Evolutionary conservation across 768 basidiomycete species (phyloP), one percentile per base, ranked within the genome.

Genomic region (Hirschioporus abietinus): DNA sequence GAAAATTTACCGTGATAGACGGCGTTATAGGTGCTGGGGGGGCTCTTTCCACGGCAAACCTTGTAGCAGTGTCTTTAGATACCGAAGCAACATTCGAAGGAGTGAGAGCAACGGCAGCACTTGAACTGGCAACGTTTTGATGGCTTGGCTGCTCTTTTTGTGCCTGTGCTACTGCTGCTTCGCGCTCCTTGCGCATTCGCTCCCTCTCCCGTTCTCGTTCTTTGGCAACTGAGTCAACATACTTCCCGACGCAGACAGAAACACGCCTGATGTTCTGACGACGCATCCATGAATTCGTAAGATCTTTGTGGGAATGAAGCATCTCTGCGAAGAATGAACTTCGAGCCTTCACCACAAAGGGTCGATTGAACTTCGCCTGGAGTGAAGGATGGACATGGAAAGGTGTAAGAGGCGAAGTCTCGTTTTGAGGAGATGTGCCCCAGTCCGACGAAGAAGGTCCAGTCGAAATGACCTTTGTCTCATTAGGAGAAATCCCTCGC

Each of bases 181-280:
- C 88, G 23, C 88, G 78, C 74, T 90, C 90, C 61, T 83, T 79
- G 70, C 86, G 86, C 61, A 92, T 81, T 27, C 90, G 81, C 70
- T 93, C 91, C 7, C 91, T 81, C 74, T 95, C 92, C 66, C 82
- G 81, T 68, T 94, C 93, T 20, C 93, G 81, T 71, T 94, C 93
- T 68, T 85, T 85, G 3, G 87, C 88, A 6, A 93, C 83, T 9
- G 84, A 83, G 66, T 94, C 93, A 7, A 94, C 89, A 70, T 91
- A 93, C 1, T 79, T 79, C 34, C 86, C 85, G 20, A 91, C 83
- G 72, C 90, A 87, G 1, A 78, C 72, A 1, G 89, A 89, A 7
- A 88, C 82, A 6, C 76, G 78, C 23, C 80, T 79, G 12, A 89
- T 75, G 64, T 83, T 83, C 63, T 80, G 82, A 6, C 80, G 77